Evolutionary conservation across 2,329 filamentous ascomycete species (phyloP), one percentile per base, ranked within the genome.

Genomic region (Lithohypha guttulata): DNA sequence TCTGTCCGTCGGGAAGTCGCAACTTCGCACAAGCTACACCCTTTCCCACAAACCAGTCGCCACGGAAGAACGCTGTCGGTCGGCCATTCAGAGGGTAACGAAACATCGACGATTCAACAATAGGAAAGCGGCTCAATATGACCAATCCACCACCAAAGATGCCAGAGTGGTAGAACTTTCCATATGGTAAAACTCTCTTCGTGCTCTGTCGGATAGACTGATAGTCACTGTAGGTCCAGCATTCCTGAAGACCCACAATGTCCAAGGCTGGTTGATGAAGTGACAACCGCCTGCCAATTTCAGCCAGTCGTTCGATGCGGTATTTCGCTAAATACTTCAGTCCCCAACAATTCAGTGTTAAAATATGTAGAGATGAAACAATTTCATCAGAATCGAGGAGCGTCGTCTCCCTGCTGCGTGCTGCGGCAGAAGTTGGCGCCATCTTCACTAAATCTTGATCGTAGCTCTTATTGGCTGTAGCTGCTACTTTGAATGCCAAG

Each of bases 301-400:
- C 84, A 20, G 71, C 62, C 35, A 96, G 73, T 29, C 91, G 84
- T 52, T 82, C 79, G 48, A 73, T 67, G 50, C 87, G 84, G 50
- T 83, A 74, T 49, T 79, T 79, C 36, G 87, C 79, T 54, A 96
- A 71, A 64, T 77, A 85, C 55, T 93, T 89, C 45, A 96, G 77
- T 36, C 91, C 91, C 89, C 91, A 96, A 75, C 86, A 95, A 63
- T 98, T 98, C 59, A 94, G 75, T 3, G 84, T 91, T 49, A 95
- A 66, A 51, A 96, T 70, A 55, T 82, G 80, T 56, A 96, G 20
- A 9, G 35, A 39, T 14, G 35, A 30, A 3, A 23, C 13, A 13
- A 10, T n/a, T n/a, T n/a, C n/a, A n/a, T n/a, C n/a, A n/a, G n/a
- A n/a, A n/a, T n/a, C n/a, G n/a, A n/a, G n/a, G n/a, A n/a, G n/a